These are phyloP conservation scores for Domatiomyces catenatus DNA, from an alignment of 2,329 filamentous ascomycete genomes.

Conservation along the genomic window DNA sequence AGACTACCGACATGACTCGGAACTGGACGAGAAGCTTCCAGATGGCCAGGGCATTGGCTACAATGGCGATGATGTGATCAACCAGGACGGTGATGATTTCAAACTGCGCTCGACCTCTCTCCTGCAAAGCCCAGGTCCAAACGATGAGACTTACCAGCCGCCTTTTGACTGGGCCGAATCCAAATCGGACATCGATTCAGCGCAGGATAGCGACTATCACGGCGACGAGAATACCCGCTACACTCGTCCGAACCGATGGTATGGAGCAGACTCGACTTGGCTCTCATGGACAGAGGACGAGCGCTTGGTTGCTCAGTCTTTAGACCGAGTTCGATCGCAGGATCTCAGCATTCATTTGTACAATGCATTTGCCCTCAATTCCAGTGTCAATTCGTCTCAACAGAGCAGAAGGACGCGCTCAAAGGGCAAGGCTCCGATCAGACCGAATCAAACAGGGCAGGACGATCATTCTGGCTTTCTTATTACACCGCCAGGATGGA, in stretches of 20 bases:
- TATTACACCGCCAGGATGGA: slow-evolving; percentile 39
- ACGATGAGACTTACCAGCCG: background rate
- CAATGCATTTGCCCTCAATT: slow-evolving; percentile 56
- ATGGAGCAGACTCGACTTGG: slow-evolving; percentile 55
- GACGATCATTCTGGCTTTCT: background rate
- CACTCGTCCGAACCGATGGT: slow-evolving; percentile 54
- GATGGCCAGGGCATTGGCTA: background rate
- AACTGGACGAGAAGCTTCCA: background rate
- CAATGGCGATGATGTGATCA: background rate
- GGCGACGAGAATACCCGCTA: slow-evolving; percentile 7
- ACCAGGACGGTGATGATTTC: background rate
- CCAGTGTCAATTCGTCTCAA: slow-evolving; percentile 22
- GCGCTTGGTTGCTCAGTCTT: slow-evolving; percentile 46
- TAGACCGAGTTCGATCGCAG: slow-evolving; percentile 47
- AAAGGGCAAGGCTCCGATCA: background rate
- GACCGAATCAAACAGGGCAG: background rate
- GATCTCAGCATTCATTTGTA: slow-evolving; percentile 67
- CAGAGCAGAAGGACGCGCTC: background rate
- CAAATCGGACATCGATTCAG: background rate
- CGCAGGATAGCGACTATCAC: background rate
- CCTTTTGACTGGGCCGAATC: background rate
- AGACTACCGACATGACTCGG: background rate
- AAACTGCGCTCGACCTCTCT: background rate
- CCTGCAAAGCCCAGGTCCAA: background rate
- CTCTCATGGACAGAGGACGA: slow-evolving; percentile 81